These are phyloP conservation scores for Ulmus americana DNA, from an alignment of 331 rosid genomes.

Conservation along the genomic window DNA sequence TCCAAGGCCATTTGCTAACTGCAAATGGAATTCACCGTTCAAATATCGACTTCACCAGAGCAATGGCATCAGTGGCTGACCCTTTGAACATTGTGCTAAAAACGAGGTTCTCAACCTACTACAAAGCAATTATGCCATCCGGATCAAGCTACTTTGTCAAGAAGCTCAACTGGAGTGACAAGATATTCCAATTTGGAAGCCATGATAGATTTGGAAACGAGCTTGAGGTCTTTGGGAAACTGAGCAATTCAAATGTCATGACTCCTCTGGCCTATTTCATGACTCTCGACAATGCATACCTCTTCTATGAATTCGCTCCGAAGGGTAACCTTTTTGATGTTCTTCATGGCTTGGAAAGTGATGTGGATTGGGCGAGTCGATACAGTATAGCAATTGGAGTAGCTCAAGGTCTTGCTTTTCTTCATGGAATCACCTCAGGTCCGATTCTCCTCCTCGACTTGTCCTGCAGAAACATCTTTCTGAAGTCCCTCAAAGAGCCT, in stretches of 20 bases:
- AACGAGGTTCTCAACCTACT: conserved; percentile 79
- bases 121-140: conserved; percentile 63
- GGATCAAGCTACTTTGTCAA: conserved; percentile 68
- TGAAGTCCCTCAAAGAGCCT: conserved; percentile 92
- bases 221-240: conserved; percentile 56
- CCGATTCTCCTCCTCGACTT: conserved; percentile 78
- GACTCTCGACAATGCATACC: conserved; percentile 56
- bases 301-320: conserved; percentile 61
- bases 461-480: conserved; percentile 69
- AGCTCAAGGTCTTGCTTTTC: conserved; percentile 89
- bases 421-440: conserved; percentile 58
- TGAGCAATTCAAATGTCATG: conserved; percentile 91
- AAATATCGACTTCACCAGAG: conserved; percentile 62
- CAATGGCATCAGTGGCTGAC: conserved; percentile 58
- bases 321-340: conserved; percentile 65
- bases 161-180: conserved; percentile 82
- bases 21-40: conserved; percentile 62
- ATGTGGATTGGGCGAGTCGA: conserved; percentile 82
- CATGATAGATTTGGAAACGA: conserved; percentile 48
- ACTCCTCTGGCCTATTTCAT: conserved; percentile 71
- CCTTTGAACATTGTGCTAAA: conserved; percentile 54
- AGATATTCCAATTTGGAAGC: conserved; percentile 54
- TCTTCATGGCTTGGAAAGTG: conserved; percentile 47
- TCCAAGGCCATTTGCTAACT: conserved; percentile 49
- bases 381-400: conserved; percentile 82